Percentiles rank a stretch among this genome's conserved stretches.
Evolutionary conservation across 371 early-diverging fungal species (phyloP).

Genomic region (Batkoa obscura): DNA sequence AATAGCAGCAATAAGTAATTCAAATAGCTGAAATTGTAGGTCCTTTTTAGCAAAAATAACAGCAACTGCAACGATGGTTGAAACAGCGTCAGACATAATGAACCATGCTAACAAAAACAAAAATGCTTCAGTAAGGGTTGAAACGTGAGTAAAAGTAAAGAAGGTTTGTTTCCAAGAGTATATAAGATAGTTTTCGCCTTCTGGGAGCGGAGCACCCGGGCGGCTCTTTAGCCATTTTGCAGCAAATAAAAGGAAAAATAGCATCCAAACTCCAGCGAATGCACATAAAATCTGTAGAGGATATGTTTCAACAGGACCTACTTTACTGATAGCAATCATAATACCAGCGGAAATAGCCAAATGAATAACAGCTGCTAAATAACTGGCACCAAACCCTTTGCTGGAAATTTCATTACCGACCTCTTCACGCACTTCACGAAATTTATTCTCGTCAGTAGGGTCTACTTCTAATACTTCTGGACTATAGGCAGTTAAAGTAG

Average conservation of each 20-base stretch:
- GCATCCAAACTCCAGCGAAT: conserved; percentile 28
- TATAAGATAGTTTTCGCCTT: conserved; percentile 17
- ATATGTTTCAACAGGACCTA: conserved; percentile 4
- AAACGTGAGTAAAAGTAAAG: conserved; percentile 11
- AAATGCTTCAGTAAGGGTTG: conserved; percentile 18
- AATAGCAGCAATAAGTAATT: conserved; percentile 18
- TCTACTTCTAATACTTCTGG: conserved; percentile 15
- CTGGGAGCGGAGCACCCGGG: conserved; percentile 34
- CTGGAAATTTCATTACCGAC: conserved; percentile 24
- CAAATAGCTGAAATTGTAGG: background rate
- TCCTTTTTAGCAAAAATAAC: conserved; percentile 13
- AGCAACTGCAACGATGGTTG: conserved; percentile 19
- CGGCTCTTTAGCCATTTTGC: conserved; percentile 19
- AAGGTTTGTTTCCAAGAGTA: conserved; percentile 21
- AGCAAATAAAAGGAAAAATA: conserved; percentile 15
- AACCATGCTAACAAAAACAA: conserved; percentile 19
- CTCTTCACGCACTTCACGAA: conserved; percentile 13
- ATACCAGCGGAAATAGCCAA: conserved; percentile 25
- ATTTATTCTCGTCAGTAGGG: conserved; percentile 1
- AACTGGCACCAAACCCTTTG: conserved; percentile 22
- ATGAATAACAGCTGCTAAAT: conserved; percentile 18
- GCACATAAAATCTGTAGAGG: conserved; percentile 21
- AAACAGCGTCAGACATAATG: conserved; percentile 18
- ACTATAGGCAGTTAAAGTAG: conserved; percentile 23
- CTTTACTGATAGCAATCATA: conserved; percentile 13